Percentiles rank a stretch among this genome's conserved stretches.
These are phyloP conservation scores for Hyphopichia wangnamkhiaoensis DNA, from an alignment of 1,139 yeast genomes.

Conservation along the genomic window DNA sequence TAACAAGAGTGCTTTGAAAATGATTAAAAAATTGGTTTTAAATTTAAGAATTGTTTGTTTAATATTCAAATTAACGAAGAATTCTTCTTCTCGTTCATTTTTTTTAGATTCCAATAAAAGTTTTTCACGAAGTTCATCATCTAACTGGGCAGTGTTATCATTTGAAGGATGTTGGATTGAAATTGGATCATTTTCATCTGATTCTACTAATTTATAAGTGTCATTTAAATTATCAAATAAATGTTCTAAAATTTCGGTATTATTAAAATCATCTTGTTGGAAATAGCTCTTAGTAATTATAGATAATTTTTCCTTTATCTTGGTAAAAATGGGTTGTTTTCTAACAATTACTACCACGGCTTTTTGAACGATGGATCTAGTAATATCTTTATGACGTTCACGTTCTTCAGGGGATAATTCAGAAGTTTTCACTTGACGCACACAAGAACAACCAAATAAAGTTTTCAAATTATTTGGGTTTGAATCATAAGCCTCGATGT, in stretches of 20 bases:
- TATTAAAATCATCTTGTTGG: slow-evolving; percentile 74
- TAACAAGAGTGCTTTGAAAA: slow-evolving; percentile 74
- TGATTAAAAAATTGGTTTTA: slow-evolving; percentile 59
- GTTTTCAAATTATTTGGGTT: slow-evolving; percentile 62
- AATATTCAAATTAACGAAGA: slow-evolving; percentile 74
- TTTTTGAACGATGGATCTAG: slow-evolving; percentile 89
- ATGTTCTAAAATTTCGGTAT: slow-evolving; percentile 65
- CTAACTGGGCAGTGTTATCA: not conserved
- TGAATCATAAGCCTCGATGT: slow-evolving; percentile 43
- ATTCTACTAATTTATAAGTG: slow-evolving; percentile 29
- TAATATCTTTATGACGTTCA: slow-evolving; percentile 63
- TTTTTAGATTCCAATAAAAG: slow-evolving; percentile 12
- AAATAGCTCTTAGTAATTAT: slow-evolving; percentile 88
- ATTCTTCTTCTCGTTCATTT: slow-evolving; percentile 39
- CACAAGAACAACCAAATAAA: slow-evolving; percentile 90
- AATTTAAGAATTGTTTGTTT: slow-evolving; percentile 65
- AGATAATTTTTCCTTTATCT: slow-evolving; percentile 84
- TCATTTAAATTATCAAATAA: slow-evolving; percentile 70
- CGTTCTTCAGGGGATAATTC: slow-evolving; percentile 51
- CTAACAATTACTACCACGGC: slow-evolving; percentile 85
- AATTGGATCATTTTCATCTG: slow-evolving; percentile 6
- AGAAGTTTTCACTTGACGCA: slow-evolving; percentile 72
- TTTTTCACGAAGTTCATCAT: slow-evolving; percentile 3
- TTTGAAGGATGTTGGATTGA: not conserved
- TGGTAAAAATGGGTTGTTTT: slow-evolving; percentile 79